Conservation (phyloP, 306 rosid species). For the Prinsepia uniflora region DNA sequence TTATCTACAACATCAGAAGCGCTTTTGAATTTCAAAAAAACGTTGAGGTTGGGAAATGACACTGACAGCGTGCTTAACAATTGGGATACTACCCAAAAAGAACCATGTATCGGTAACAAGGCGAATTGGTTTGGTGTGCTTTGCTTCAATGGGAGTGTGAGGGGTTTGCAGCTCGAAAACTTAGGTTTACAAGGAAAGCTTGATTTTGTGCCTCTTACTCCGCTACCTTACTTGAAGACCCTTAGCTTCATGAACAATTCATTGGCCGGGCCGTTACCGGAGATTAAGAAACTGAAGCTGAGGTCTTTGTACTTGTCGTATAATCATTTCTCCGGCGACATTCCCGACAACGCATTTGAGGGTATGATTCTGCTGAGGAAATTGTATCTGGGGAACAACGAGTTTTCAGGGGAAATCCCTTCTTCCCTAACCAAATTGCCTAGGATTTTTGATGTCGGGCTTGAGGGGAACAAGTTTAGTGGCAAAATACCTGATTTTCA, state of each 20-base stretch:
- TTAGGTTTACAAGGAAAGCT: slow-evolving; percentile 60
- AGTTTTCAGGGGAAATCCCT: slow-evolving; percentile 65
- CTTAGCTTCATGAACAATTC: slow-evolving; percentile 81
- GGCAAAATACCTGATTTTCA: slow-evolving; percentile 63
- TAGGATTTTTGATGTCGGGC: slow-evolving; percentile 42
- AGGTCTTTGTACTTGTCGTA: slow-evolving; percentile 54
- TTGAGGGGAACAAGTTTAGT: slow-evolving; percentile 66
- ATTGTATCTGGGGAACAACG: slow-evolving; percentile 46
- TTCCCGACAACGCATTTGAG: slow-evolving; percentile 60
- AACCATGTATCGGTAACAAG: slow-evolving; percentile 44
- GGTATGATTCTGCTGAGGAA: slow-evolving; percentile 51
- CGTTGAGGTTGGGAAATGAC: slow-evolving; percentile 27
- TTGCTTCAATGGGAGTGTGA: slow-evolving; percentile 44
- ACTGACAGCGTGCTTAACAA: slow-evolving; percentile 26
- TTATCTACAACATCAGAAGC: slow-evolving; percentile 40
- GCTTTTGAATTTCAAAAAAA: slow-evolving; percentile 46
- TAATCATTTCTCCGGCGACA: slow-evolving; percentile 67
- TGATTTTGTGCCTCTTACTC: slow-evolving; percentile 35
- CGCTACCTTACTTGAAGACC: slow-evolving; percentile 37
- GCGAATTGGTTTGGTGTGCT: slow-evolving; percentile 63
- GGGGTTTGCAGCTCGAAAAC: slow-evolving; percentile 64
- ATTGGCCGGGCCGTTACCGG: slow-evolving; percentile 62
- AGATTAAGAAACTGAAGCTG: slow-evolving; percentile 35
- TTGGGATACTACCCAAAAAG: slow-evolving; percentile 46
- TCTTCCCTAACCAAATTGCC: slow-evolving; percentile 57